Conservation (phyloP, 148 eudicot genomes). For the Persicaria maculosa region DNA sequence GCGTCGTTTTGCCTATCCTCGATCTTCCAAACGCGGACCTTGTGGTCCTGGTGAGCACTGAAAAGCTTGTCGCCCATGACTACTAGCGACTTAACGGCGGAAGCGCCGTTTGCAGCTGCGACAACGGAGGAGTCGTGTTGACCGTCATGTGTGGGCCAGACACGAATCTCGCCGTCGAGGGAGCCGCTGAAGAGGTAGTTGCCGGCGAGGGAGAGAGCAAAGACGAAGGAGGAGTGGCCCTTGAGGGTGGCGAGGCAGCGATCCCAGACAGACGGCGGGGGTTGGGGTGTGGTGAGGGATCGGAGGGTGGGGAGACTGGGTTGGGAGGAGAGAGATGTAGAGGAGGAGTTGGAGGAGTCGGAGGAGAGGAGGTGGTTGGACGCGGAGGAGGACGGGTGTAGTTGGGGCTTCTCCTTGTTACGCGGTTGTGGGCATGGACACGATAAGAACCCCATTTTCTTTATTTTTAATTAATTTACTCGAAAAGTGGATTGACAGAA, state of each 20-base stretch:
- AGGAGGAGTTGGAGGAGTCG: slow-evolving; percentile 14
- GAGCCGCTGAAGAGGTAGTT: slow-evolving; percentile 53
- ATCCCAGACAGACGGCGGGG: slow-evolving; percentile 16
- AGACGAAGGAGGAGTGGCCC: slow-evolving; percentile 33
- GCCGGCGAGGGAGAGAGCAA: slow-evolving; percentile 35
- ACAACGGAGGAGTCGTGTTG: not conserved
- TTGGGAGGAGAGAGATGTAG: slow-evolving; percentile 29
- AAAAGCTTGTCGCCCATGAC: slow-evolving; percentile 38
- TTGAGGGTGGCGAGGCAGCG: slow-evolving; percentile 30
- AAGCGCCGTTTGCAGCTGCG: slow-evolving; percentile 20
- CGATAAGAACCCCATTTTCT: not conserved
- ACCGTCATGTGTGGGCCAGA: slow-evolving; percentile 25
- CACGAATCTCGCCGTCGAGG: slow-evolving; percentile 37
- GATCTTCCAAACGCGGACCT: slow-evolving; percentile 61
- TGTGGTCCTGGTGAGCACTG: slow-evolving; percentile 71
- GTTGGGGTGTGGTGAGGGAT: slow-evolving; percentile 25
- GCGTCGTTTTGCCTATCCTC: slow-evolving; percentile 16
- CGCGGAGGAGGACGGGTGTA: not conserved
- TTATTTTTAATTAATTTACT: not conserved
- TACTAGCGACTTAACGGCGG: slow-evolving; percentile 53
- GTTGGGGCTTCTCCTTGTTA: not conserved
- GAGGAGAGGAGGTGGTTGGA: not conserved
- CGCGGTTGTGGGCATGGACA: not conserved
- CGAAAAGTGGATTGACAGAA: not conserved
- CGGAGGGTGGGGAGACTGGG: slow-evolving; percentile 40